Evolutionary conservation across 2,329 filamentous ascomycete genomes (phyloP).

Genomic region (Trichoderma aggressivum): DNA sequence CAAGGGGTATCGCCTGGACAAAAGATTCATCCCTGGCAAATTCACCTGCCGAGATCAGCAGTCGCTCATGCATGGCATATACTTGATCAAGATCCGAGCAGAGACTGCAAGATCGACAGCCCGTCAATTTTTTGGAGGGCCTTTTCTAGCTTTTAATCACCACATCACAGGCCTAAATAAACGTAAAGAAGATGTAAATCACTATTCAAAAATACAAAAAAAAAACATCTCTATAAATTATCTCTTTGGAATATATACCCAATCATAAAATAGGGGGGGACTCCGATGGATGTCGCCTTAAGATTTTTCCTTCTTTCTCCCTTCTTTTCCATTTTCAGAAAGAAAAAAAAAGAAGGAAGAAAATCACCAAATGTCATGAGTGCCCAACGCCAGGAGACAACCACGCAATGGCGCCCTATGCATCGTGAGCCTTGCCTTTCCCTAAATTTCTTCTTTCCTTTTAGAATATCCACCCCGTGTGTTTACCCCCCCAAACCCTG

Average conservation of each 20-base stretch:
- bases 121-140: neutral
- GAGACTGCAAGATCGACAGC: neutral
- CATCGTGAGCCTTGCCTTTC: conserved; percentile 18
- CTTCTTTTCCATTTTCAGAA: neutral
- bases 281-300: conserved; percentile 1
- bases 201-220: neutral
- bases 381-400: conserved; percentile 21
- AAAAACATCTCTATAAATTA: conserved; percentile 15
- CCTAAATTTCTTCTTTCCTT: conserved; percentile 11
- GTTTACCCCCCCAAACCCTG: conserved; percentile 5
- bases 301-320: neutral
- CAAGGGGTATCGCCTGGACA: neutral
- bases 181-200: neutral
- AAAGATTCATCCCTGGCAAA: neutral
- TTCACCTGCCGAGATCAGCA: neutral
- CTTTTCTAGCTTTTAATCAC: neutral
- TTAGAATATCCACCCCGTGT: conserved; percentile 4
- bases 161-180: neutral
- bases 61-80: neutral
- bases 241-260: conserved; percentile 19
- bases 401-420: conserved; percentile 19
- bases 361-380: conserved; percentile 8
- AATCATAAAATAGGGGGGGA: conserved; percentile 16
- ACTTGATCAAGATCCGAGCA: neutral
- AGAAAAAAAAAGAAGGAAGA: neutral